Conservation (phyloP, 2,329 filamentous ascomycete genomes). For the Diaporthe citrichinensis region DNA sequence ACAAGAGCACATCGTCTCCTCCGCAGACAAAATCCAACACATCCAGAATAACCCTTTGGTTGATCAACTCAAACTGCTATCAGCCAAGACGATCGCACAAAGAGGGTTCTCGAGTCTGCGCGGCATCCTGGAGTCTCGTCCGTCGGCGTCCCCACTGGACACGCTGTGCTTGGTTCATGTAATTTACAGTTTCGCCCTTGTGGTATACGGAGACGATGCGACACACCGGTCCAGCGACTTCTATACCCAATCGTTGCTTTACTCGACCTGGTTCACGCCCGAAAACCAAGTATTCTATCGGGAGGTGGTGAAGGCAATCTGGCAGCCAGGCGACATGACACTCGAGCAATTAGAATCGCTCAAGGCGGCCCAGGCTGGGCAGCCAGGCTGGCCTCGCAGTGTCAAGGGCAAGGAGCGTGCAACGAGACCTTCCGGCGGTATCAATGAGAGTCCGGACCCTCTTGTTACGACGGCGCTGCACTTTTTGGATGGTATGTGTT, state of each 20-base stretch:
- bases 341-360: conserved; percentile 49
- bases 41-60: conserved; percentile 59
- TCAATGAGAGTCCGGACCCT: conserved; percentile 50
- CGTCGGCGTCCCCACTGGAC: conserved; percentile 56
- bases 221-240: conserved; percentile 54
- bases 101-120: conserved; percentile 59
- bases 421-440: conserved; percentile 35
- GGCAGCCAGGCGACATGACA: conserved; percentile 59
- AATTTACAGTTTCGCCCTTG: conserved; percentile 64
- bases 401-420: conserved; percentile 61
- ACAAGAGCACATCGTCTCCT: conserved; percentile 60
- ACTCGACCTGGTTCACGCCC: conserved; percentile 56
- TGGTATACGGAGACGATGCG: conserved; percentile 58
- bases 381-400: conserved; percentile 46
- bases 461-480: conserved; percentile 59
- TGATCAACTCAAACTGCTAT: conserved; percentile 56
- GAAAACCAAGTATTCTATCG: conserved; percentile 57
- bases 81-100: conserved; percentile 55
- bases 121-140: conserved; percentile 56
- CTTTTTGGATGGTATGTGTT: conserved; percentile 65
- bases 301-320: conserved; percentile 61
- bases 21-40: conserved; percentile 58
- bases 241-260: conserved; percentile 63
- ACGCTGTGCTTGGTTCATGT: conserved; percentile 67
- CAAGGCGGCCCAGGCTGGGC: conserved; percentile 42